A percentile compares a stretch with the other conserved stretches of the same genome.
These are phyloP conservation scores for Malus hybrid DNA, from an alignment of 331 rosid species.

Conservation along the genomic window DNA sequence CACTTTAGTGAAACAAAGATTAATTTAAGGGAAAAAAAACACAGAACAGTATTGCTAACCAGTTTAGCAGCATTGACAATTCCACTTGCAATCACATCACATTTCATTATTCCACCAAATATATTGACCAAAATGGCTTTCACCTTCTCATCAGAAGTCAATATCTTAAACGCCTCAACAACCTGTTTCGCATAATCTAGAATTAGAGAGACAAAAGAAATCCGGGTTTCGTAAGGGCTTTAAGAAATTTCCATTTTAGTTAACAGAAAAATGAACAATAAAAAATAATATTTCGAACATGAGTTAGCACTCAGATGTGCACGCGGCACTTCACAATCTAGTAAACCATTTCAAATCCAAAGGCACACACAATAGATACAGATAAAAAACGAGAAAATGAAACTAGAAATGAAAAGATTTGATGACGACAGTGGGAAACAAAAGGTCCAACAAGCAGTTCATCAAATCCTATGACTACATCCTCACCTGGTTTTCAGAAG, in stretches of 20 bases:
- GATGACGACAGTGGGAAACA: not conserved
- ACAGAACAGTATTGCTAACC: slow-evolving; percentile 17
- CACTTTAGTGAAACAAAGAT: too few species aligned
- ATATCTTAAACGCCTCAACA: slow-evolving; percentile 89
- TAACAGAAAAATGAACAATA: not conserved
- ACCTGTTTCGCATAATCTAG: slow-evolving; percentile 48
- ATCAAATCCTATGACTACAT: not conserved
- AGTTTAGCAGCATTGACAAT: slow-evolving; percentile 61
- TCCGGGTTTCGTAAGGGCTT: not conserved
- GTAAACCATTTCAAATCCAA: not conserved
- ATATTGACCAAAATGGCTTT: slow-evolving; percentile 76
- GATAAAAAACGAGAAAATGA: not conserved
- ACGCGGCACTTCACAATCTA: not conserved
- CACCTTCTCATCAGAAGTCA: slow-evolving; percentile 94
- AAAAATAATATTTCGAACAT: not conserved
- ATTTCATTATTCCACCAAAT: slow-evolving; percentile 81
- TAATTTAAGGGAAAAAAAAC: too few species aligned
- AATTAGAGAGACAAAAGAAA: not conserved
- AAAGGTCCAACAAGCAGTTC: not conserved
- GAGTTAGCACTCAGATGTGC: not conserved
- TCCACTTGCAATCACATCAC: slow-evolving; percentile 63
- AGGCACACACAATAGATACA: not conserved
- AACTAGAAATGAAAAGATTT: not conserved
- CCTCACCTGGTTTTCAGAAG: slow-evolving; percentile 92
- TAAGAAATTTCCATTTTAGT: not conserved